These are phyloP conservation scores for Penicillium sp. DNA, from an alignment of 2,329 filamentous ascomycete genomes.

Conservation along the genomic window DNA sequence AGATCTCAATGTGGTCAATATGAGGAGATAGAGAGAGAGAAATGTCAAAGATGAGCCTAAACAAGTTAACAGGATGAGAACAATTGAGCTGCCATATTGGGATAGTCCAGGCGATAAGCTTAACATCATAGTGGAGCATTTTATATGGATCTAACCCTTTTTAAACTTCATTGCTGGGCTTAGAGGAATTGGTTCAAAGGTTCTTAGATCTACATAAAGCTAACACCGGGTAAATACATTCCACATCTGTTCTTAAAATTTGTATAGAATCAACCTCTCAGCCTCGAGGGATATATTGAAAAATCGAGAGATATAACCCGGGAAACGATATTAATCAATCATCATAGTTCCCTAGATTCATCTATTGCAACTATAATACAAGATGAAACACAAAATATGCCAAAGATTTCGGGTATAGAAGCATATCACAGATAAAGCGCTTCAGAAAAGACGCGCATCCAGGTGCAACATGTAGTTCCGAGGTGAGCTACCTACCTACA, in stretches of 20 bases:
- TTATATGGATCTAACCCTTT: neutral
- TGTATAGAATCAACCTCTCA: neutral
- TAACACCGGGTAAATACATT: neutral
- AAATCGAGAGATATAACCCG: too few relatives aligned
- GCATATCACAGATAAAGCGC: neutral
- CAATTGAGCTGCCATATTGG: slow-evolving; percentile 5
- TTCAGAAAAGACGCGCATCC: neutral
- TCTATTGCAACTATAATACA: too few relatives aligned
- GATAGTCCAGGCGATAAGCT: slow-evolving; percentile 12
- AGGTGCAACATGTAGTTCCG: neutral
- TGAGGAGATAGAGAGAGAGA: neutral
- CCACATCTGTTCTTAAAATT: neutral
- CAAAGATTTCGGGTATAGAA: neutral
- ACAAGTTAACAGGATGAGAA: neutral
- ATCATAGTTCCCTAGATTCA: neutral
- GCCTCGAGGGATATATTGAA: neutral
- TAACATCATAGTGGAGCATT: neutral
- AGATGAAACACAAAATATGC: too few relatives aligned
- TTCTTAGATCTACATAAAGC: neutral
- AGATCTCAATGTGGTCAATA: neutral
- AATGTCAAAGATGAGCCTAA: neutral
- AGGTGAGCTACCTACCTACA: neutral
- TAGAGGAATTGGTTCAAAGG: neutral
- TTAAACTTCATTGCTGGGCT: neutral
- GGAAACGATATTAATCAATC: neutral